Base-by-base conservation (phyloP, 2,329 filamentous ascomycete species). In the Sarocladiaceae sp. region DNA sequence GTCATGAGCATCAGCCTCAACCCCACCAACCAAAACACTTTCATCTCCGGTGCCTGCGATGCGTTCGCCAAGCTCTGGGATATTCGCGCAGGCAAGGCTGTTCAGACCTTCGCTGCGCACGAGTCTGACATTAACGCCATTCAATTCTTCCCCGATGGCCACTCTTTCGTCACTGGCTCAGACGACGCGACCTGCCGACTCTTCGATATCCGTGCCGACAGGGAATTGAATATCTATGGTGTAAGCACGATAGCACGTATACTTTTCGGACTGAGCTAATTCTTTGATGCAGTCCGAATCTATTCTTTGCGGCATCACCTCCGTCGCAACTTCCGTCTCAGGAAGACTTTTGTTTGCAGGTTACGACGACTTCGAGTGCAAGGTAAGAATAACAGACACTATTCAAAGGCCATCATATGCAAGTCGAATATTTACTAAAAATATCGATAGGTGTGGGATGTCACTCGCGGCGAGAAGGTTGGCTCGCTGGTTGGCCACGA, bases 1-100 rank as follows among this genome's bases (percentile, higher is more conserved):
- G 94, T 99, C 61, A 99, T 99, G 94, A 97, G 93, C 78, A 91
- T 97, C 75, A 97, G 93, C 80, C 89, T 99, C 72, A 97, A 99
- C 76, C 94, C 94, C 1, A 96, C 95, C 57, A 97, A 97, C 76
- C 92, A 96, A 73, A 97, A 97, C 74, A 94, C 96, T 58, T 99
- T 99, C 69, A 94, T 97, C 58, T 97, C 94, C n/a, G 94, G 94
- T 69, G 94, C 94, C 63, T 99, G 94, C 73, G 94, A 99, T 71
- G 92, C 93, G 15, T 99, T 97, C 67, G 94, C 94, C 54, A 99
- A 99, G 75, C 77, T 99, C 53, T 99, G 94, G 94, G 94, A 99
- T 76, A 96, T 97, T 62, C 89, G 94, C 66, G 92, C 94, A 59
- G 93, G 95, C 65, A 97, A 97, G 80, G 95, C 94, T 59, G 92